A percentile compares a stretch with the other conserved stretches of the same genome.
Conservation (phyloP, 164 flowering plant species). For the Stephania yunnanensis region DNA sequence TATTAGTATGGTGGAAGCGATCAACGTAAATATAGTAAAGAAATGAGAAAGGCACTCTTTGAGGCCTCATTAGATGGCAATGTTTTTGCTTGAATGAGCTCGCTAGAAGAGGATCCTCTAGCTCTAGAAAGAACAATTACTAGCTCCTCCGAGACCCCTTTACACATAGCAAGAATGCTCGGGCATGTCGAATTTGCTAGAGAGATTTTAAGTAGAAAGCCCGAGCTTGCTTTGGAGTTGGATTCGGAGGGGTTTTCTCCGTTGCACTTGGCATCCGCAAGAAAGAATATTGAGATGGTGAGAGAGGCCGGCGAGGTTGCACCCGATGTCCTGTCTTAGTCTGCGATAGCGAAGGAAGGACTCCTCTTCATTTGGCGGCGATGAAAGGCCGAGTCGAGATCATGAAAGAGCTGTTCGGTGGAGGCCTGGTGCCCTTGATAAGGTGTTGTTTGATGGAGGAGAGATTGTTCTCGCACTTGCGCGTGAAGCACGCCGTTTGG, state of each 20-base stretch:
- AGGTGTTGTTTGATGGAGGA: neutral
- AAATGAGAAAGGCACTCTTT: too few relatives aligned
- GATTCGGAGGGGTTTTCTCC: neutral
- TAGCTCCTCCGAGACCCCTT: slow-evolving; percentile 9
- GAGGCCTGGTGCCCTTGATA: slow-evolving; percentile 10
- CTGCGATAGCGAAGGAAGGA: slow-evolving; percentile 22
- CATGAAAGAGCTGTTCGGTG: slow-evolving; percentile 17
- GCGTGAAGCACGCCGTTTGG: neutral
- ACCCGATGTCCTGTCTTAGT: slow-evolving; percentile 9
- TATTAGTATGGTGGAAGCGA: too few relatives aligned
- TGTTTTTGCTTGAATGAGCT: too few relatives aligned
- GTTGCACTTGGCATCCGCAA: slow-evolving; percentile 2
- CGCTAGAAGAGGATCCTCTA: too few relatives aligned
- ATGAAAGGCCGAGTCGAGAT: slow-evolving; percentile 24
- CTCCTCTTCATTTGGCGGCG: slow-evolving; percentile 28
- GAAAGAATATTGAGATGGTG: slow-evolving; percentile 5
- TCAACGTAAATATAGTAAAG: too few relatives aligned
- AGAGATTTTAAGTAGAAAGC: slow-evolving; percentile 4
- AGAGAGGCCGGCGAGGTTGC: neutral
- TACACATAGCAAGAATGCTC: slow-evolving; percentile 8
- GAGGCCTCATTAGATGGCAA: too few relatives aligned
- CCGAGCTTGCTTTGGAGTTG: neutral
- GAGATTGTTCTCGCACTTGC: slow-evolving; percentile 28
- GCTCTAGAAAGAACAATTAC: too few relatives aligned
- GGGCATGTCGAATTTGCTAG: slow-evolving; percentile 9